Evolutionary conservation across 2,329 filamentous ascomycete genomes (phyloP), one percentile per base, ranked within the genome.

Genomic region (Stemphylium vesicarium): DNA sequence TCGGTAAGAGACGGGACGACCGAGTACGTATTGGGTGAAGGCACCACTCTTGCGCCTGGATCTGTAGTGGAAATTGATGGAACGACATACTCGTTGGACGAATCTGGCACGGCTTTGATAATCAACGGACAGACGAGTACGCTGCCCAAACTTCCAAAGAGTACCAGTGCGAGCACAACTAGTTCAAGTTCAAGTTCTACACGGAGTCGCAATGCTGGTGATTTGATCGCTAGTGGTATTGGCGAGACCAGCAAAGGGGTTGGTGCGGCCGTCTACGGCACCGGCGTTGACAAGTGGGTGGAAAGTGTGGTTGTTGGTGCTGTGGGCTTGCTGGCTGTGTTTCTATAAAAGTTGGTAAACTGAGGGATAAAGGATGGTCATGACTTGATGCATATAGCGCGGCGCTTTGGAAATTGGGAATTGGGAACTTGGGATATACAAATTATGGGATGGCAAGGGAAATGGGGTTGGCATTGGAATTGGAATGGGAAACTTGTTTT

Each of bases 91-190:
- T 66, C 60, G 8, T 59, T 74, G 4, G 66, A 66, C 32, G 20
- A 51, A 0, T 49, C 58, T 6, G 69, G 70, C 12, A 73, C 70
- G 1, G 69, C 65, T 13, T 42, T 75, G 2, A 43, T 75, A 3
- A 55, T 75, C 16, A 67, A 75, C n/a, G 72, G 71, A 0, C 62
- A 64, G 24, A 74, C 72, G 15, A 73, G 70, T 40, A 63, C 54
- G 4, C 57, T 75, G 7, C 57, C 65, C 0, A 65, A 45, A 2
- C 40, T 51, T 5, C 70, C 70, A 0, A 68, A 67, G 26, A 69
- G 60, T 29, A 72, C 66, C 20, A 70, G 60, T 46, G 69, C 69
- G 9, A 68, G 53, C 8, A 60, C 65, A 0, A 73, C 69, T 3
- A 24, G 26, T 8, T 62, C 57, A 7, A 18, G 36, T 11, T 53